Percentiles rank a stretch among this genome's conserved stretches.
Conservation (phyloP, 306 rosid species). For the Prunus mume region DNA sequence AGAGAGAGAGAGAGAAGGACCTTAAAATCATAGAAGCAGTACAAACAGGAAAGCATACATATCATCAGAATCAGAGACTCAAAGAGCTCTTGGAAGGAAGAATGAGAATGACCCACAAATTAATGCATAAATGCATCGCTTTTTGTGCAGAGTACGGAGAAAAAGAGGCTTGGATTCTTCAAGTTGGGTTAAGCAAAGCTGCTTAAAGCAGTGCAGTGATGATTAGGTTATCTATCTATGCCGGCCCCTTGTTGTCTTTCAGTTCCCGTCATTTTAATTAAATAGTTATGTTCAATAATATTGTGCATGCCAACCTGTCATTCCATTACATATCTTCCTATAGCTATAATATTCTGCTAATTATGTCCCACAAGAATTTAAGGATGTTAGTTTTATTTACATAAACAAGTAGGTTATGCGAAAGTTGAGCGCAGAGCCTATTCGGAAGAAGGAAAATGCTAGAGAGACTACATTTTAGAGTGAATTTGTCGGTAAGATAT, state of each 20-base stretch:
- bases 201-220: neutral
- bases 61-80: too few species aligned
- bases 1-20: neutral
- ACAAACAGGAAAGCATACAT: neutral
- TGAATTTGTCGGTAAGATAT: neutral
- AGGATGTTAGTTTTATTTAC: neutral
- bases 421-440: too few species aligned
- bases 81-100: too few species aligned
- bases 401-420: too few species aligned
- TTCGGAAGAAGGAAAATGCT: too few species aligned
- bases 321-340: neutral
- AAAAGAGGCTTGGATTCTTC: neutral
- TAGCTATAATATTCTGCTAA: neutral
- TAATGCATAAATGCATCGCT: constrained; percentile 22
- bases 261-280: neutral
- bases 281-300: neutral
- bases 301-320: neutral
- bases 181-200: neutral
- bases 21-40: neutral
- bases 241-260: neutral
- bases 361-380: neutral
- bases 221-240: neutral
- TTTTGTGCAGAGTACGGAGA: constrained; percentile 22
- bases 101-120: constrained; percentile 1
- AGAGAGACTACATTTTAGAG: neutral